Percentiles rank a stretch among this genome's conserved stretches.
phyloP scores from a whole-genome alignment of 805 yeast species.

The Wickerhamomyces sydowiorum region DNA sequence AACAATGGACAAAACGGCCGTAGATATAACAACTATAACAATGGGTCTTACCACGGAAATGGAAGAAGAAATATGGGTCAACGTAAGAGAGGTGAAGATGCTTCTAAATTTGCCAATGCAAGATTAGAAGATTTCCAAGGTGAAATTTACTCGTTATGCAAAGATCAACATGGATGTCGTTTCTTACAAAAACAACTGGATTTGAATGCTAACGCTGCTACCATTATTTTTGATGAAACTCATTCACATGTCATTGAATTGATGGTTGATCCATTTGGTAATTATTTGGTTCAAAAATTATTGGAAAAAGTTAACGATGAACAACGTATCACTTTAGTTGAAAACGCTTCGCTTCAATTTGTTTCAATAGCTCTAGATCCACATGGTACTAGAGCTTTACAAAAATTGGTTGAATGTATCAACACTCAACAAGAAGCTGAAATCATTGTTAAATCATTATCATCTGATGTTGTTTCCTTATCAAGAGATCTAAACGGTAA shows the following conservation, averaged over 20 bases:
- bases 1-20: constrained; percentile 10
- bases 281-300: constrained; percentile 86
- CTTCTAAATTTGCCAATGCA: constrained; percentile 63
- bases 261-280: constrained; percentile 97
- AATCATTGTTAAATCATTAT: constrained; percentile 53
- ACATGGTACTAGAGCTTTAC: constrained; percentile 95
- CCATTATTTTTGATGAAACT: constrained; percentile 77
- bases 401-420: constrained; percentile 83
- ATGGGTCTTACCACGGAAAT: constrained; percentile 5
- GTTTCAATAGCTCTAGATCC: constrained; percentile 83
- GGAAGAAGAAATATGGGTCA: constrained; percentile 16
- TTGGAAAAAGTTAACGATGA: constrained; percentile 67
- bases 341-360: constrained; percentile 67
- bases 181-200: constrained; percentile 86
- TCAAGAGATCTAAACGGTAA: constrained; percentile 93
- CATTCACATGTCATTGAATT: constrained; percentile 73
- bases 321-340: constrained; percentile 66
- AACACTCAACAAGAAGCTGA: constrained; percentile 64
- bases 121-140: constrained; percentile 63
- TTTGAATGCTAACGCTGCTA: constrained; percentile 53
- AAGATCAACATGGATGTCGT: constrained; percentile 96
- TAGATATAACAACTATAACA: constrained; percentile 6
- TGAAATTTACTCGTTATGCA: constrained; percentile 74
- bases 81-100: constrained; percentile 47
- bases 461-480: constrained; percentile 68